These are phyloP conservation scores for Penicillium herquei DNA, from an alignment of 495 filamentous ascomycete genomes.

Conservation along the genomic window DNA sequence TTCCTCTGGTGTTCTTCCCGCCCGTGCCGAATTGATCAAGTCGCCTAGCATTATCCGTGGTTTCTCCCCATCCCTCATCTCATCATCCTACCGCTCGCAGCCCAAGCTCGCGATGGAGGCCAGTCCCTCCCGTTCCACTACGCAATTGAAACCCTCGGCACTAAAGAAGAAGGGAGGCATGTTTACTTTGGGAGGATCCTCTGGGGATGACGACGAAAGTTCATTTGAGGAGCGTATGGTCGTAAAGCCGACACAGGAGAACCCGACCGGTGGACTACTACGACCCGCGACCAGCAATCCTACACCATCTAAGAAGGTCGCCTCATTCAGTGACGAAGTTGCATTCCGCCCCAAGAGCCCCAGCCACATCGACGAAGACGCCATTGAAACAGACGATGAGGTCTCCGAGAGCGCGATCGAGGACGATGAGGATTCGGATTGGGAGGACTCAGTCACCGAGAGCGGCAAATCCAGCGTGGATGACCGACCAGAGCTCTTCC, in stretches of 20 bases:
- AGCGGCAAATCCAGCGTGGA: constrained; percentile 78
- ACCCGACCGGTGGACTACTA: constrained; percentile 53
- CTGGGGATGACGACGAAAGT: constrained; percentile 77
- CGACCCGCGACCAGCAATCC: constrained; percentile 29
- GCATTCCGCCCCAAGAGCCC: constrained; percentile 59
- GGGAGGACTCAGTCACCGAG: constrained; percentile 91
- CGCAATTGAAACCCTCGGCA: constrained; percentile 45
- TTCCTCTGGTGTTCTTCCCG: constrained; percentile 34
- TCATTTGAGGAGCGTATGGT: constrained; percentile 70
- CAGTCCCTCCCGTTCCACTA: constrained; percentile 43
- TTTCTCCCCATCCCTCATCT: constrained; percentile 77
- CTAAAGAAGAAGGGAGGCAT: constrained; percentile 60
- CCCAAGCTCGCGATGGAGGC: constrained; percentile 50
- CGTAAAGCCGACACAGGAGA: constrained; percentile 38
- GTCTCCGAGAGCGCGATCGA: constrained; percentile 82
- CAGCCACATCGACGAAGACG: constrained; percentile 65
- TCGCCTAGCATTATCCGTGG: constrained; percentile 80
- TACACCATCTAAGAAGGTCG: constrained; percentile 64
- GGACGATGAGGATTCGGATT: constrained; percentile 83
- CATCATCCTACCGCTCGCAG: constrained; percentile 68
- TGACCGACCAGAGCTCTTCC: constrained; percentile 70
- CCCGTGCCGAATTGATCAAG: constrained; percentile 48
- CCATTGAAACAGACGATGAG: constrained; percentile 70
- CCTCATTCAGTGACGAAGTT: constrained; percentile 82
- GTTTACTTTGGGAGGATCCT: constrained; percentile 75